phyloP scores from a whole-genome alignment of 306 rosid genomes.

The Medicago ruthenica region DNA sequence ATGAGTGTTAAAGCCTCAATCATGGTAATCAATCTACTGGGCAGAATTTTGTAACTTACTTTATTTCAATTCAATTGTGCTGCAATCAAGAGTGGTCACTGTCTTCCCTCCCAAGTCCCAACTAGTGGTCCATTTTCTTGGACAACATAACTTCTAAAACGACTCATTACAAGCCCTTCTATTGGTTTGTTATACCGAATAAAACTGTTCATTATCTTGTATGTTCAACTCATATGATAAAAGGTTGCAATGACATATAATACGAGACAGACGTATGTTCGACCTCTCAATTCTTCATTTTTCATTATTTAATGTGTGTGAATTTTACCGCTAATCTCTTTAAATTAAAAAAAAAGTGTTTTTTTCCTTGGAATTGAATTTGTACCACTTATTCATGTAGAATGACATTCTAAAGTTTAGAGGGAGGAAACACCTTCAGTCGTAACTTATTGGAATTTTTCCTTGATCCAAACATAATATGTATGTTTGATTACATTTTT shows the following conservation, averaged over 20 bases:
- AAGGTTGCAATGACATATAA: too few relatives aligned
- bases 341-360: too few relatives aligned
- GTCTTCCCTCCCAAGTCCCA: slow-evolving; percentile 26
- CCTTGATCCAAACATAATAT: too few relatives aligned
- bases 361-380: too few relatives aligned
- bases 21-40: slow-evolving; percentile 42
- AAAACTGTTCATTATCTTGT: too few relatives aligned
- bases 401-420: too few relatives aligned
- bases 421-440: too few relatives aligned
- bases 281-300: background rate
- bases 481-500: too few relatives aligned
- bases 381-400: too few relatives aligned
- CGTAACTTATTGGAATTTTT: too few relatives aligned
- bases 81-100: slow-evolving; percentile 43
- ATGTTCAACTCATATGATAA: too few relatives aligned
- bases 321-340: too few relatives aligned
- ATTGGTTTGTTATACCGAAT: background rate
- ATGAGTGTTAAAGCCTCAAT: background rate
- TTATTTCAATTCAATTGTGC: slow-evolving; percentile 35
- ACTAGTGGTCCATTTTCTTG: slow-evolving; percentile 48
- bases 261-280: background rate
- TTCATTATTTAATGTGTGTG: background rate
- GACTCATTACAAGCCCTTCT: background rate
- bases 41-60: slow-evolving; percentile 15
- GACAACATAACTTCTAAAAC: background rate